These are phyloP conservation scores for Solanum tarapatanum DNA, from an alignment of 257 asterid species.

Conservation along the genomic window DNA sequence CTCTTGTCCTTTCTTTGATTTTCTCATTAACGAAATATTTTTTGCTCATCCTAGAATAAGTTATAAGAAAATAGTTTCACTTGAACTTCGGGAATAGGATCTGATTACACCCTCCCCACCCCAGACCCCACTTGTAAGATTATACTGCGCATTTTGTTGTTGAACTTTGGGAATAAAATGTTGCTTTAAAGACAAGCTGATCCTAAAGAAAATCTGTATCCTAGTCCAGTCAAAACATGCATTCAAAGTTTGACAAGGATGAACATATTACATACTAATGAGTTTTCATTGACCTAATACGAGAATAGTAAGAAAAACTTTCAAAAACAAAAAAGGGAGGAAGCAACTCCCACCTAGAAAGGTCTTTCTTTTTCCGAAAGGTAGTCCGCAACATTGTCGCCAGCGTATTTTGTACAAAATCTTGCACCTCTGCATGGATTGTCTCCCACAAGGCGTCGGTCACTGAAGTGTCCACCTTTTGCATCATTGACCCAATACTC, in stretches of 20 bases:
- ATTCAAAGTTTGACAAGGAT: background rate
- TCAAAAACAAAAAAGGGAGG: background rate
- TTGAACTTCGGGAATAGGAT: background rate
- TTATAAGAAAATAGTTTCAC: background rate
- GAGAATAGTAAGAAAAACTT: background rate
- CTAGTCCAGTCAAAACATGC: background rate
- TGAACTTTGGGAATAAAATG: background rate
- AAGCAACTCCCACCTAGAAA: conserved; percentile 50
- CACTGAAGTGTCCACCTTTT: conserved; percentile 81
- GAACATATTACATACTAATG: background rate
- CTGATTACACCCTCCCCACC: background rate
- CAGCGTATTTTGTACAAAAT: conserved; percentile 89
- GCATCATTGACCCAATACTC: conserved; percentile 83
- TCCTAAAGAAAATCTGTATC: background rate
- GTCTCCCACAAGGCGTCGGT: conserved; percentile 99
- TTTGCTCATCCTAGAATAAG: background rate
- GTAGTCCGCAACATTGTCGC: conserved; percentile 86
- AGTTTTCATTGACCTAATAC: background rate
- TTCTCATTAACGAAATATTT: background rate
- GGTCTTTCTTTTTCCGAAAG: conserved; percentile 91
- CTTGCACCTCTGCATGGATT: conserved; percentile 98
- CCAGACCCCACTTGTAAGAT: background rate
- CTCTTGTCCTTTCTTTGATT: background rate
- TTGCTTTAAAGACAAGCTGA: background rate
- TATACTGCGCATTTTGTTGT: background rate